Evolutionary conservation across 2,329 filamentous ascomycete genomes (phyloP).

Genomic region (Aureobasidium uvarum): DNA sequence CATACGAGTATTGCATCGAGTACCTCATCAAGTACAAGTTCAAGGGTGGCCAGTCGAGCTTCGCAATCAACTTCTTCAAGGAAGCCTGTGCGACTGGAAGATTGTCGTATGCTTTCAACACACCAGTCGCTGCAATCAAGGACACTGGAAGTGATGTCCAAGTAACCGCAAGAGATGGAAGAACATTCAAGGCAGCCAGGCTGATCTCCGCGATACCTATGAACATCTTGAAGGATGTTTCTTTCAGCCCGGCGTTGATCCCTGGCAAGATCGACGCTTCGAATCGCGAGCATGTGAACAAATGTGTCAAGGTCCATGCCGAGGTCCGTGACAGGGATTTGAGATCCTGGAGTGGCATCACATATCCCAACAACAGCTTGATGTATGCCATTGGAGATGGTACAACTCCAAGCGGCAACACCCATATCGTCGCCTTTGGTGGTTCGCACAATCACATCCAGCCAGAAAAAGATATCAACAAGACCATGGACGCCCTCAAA

Average conservation of each 20-base stretch:
- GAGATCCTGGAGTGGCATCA: constrained; percentile 22
- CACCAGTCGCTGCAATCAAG: constrained; percentile 23
- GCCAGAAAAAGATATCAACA: constrained; percentile 19
- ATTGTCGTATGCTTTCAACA: constrained; percentile 6
- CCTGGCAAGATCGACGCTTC: constrained; percentile 33
- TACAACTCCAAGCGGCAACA: constrained; percentile 12
- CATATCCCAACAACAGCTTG: constrained; percentile 12
- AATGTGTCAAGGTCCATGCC: constrained; percentile 35
- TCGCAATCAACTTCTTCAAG: constrained; percentile 27
- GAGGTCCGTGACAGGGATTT: constrained; percentile 22
- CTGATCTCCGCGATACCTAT: constrained; percentile 33
- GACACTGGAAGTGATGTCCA: constrained; percentile 21
- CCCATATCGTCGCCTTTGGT: constrained; percentile 23
- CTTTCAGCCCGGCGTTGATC: constrained; percentile 35
- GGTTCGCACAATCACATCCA: constrained; percentile 7
- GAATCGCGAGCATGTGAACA: constrained; percentile 35
- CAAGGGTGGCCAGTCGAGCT: constrained; percentile 31
- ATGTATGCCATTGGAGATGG: constrained; percentile 22
- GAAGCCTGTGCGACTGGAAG: constrained; percentile 15
- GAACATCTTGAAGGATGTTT: constrained; percentile 30
- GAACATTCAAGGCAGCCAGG: constrained; percentile 25
- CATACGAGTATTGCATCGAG: constrained; percentile 31
- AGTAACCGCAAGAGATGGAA: constrained; percentile 6
- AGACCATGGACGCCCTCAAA: constrained; percentile 18
- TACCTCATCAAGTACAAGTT: constrained; percentile 34